Conservation (phyloP, 139 green algal species). For the Tetradesmus obliquus region DNA sequence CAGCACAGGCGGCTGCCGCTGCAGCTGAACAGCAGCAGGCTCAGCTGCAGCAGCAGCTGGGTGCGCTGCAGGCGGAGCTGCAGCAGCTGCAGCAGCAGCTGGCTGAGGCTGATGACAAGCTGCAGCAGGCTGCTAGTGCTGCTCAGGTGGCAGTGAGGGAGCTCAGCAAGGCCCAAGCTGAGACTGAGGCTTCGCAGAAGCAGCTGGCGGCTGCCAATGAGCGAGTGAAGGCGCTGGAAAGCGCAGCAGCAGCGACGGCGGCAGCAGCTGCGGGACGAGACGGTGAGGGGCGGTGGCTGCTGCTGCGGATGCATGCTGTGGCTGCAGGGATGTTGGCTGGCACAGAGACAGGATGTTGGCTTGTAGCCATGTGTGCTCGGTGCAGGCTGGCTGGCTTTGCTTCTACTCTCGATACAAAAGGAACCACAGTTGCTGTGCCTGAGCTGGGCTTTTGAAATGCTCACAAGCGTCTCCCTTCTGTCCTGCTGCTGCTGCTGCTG, state of each 20-base stretch:
- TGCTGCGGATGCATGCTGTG: neutral
- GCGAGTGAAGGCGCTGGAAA: neutral
- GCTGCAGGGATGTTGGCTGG: neutral
- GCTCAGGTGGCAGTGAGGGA: neutral
- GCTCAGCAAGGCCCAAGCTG: constrained; percentile 10
- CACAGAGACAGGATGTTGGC: neutral
- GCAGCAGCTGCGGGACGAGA: constrained; percentile 8
- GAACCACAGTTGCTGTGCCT: no score
- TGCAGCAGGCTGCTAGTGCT: neutral
- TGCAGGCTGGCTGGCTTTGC: no score
- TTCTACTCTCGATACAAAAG: no score
- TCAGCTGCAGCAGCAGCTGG: constrained; percentile 17
- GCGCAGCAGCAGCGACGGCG: neutral
- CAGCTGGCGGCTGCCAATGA: neutral
- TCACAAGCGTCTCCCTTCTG: no score
- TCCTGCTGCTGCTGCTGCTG: neutral
- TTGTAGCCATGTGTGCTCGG: neutral
- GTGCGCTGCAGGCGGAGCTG: neutral
- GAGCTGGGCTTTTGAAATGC: no score
- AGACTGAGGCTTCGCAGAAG: neutral
- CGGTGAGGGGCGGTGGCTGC: neutral
- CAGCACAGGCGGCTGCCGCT: constrained; percentile 9
- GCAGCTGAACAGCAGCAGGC: neutral
- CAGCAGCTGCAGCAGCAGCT: constrained; percentile 25
- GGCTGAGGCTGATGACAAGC: neutral